Base-by-base conservation (phyloP, 2,329 filamentous ascomycete species). In the Monilinia aucupariae region DNA sequence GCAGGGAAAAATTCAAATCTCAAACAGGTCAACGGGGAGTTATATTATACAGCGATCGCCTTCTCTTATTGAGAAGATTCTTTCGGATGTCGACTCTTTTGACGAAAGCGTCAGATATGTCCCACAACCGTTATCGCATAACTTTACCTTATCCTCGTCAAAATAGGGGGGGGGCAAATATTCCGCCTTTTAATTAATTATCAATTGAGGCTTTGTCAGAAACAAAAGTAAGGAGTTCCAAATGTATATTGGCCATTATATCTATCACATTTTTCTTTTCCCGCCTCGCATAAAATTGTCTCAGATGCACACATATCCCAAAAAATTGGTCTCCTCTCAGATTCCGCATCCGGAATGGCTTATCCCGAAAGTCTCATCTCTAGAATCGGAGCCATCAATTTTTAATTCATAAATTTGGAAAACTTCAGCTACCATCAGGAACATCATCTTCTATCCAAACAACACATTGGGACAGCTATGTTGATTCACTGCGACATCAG, bases 281-380 rank as follows among this genome's bases (percentile, higher is more conserved):
- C 50, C 17, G 27, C 27, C 30, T 58, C 54, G 30, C 41, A 37
- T 58, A n/a, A 34, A 56, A 47, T 15, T 56, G 54, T 58, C 41
- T 58, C 54, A 58, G 54, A 25, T 58, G 30, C 52, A 41, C 54
- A 58, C 54, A 58, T 58, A 58, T 58, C 41, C 47, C 30, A 17
- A 27, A 27, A 37, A 37, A 17, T 47, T 47, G n/a, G 32, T 53
- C 37, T 52, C 39, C 8, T 34, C 12, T n/a, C 8, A 48, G 32
- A 25, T 45, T 20, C 41, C 43, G 41, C 20, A 58, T 25, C 20
- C 41, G 54, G 54, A 27, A 47, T 58, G 13, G 54, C 54, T 30
- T 20, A 47, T 47, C 7, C 20, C n/a, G 3, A 25, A n/a, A 22
- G 22, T 7, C 30, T 47, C n/a, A 58, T 47, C 30, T 27, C 41